Conservation (phyloP, 495 filamentous ascomycete species). For the Rusavskia elegans region DNA sequence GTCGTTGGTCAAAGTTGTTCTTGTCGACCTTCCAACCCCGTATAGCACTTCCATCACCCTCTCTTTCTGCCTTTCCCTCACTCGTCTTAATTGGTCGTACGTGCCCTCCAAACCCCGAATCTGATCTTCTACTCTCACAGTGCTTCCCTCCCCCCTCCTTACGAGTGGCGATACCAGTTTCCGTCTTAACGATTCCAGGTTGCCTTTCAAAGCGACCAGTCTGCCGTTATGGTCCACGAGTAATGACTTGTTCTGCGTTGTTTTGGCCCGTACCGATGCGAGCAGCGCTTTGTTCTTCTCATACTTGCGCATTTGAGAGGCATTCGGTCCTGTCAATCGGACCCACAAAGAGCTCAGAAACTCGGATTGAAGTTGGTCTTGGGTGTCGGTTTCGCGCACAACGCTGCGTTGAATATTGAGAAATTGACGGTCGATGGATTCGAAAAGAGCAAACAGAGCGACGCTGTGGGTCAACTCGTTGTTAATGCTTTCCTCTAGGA, state of each 20-base stretch:
- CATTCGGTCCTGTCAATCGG: slow-evolving; percentile 58
- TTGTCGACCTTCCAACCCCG: slow-evolving; percentile 31
- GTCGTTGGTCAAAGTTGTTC: slow-evolving; percentile 9
- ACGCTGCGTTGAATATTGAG: slow-evolving; percentile 76
- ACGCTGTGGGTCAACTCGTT: slow-evolving; percentile 64
- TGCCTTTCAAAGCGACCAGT: slow-evolving; percentile 61
- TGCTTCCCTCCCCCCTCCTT: slow-evolving; percentile 38
- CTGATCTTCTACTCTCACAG: slow-evolving; percentile 56
- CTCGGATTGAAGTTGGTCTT: slow-evolving; percentile 64
- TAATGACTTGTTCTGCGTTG: slow-evolving; percentile 70
- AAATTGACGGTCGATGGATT: slow-evolving; percentile 76
- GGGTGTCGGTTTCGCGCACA: slow-evolving; percentile 59
- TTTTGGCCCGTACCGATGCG: slow-evolving; percentile 59
- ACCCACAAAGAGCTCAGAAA: slow-evolving; percentile 76
- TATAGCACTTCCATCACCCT: slow-evolving; percentile 71
- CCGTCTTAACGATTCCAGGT: slow-evolving; percentile 57
- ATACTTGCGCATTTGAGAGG: slow-evolving; percentile 60
- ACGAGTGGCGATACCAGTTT: slow-evolving; percentile 74
- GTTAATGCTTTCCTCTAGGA: slow-evolving; percentile 76
- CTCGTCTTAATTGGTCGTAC: slow-evolving; percentile 53
- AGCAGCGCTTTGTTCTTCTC: slow-evolving; percentile 71
- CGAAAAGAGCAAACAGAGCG: slow-evolving; percentile 67
- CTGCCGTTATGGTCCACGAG: slow-evolving; percentile 71
- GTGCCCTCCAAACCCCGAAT: slow-evolving; percentile 66
- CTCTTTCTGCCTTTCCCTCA: slow-evolving; percentile 63